Base-by-base conservation (phyloP, 2,329 filamentous ascomycete genomes). In the Monilinia aucupariae region DNA sequence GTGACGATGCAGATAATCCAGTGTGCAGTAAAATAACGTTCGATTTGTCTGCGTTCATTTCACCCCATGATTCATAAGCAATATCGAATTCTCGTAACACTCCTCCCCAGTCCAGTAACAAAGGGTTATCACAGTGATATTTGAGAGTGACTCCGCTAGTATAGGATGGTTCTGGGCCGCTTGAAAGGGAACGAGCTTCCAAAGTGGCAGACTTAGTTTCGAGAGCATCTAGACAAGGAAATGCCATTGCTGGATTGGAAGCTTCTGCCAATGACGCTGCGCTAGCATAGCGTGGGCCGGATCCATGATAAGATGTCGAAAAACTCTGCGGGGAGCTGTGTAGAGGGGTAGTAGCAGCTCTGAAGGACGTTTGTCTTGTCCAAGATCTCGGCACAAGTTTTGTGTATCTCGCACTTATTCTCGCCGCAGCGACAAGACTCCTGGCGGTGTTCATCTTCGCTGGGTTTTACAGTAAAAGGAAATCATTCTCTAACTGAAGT, bases 1-100 rank as follows among this genome's bases (percentile, higher is more conserved):
- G 94, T 63, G 92, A 97, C 8, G 92, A 97, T n/a, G 94, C 94
- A 0, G 92, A 97, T 6, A 99, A 82, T 10, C 94, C 94, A 0
- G 94, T 99, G 74, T 97, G 92, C 2, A 99, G 78, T 10, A 99
- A 82, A 66, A 99, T 94, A 4, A 87, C 92, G 75, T 99, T 99
- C 73, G 85, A 91, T 75, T 84, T 89, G 76, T 92, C 86, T 22
- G 81, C 77, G 72, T 96, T 96, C 74, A 96, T 78, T 41, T 78
- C 78, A 3, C 93, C 93, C 93, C 93, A 97, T 0, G 91, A 88
- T 76, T 97, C 93, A 75, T 96, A 97, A 34, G 93, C 93, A 64
- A 97, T 85, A 69, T 92, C 85, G 73, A 96, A 97, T 70, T 92
- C 86, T 20, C 88, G 90, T 43, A 99, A 78, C n/a, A 92, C 84